A percentile compares a stretch with the other conserved stretches of the same genome.
Conservation (phyloP, 78 protist species). For the Planoprotostelium fungivorum region DNA sequence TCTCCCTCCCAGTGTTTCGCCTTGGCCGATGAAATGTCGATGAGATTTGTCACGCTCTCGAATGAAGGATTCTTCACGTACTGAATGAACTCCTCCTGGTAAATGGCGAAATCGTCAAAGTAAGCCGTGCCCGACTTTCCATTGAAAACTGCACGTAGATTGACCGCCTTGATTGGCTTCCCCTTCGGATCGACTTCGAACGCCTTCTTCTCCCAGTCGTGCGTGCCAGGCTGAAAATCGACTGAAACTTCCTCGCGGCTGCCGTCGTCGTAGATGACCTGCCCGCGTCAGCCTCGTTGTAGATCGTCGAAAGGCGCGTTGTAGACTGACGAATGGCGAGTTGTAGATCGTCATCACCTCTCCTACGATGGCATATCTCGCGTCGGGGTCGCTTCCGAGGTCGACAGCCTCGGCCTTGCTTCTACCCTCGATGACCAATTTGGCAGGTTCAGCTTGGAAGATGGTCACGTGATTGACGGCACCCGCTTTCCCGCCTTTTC, state of each 20-base stretch:
- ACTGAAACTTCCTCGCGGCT: background rate
- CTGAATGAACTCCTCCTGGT: background rate
- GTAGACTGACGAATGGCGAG: too few species aligned
- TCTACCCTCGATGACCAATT: background rate
- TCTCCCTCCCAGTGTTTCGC: background rate
- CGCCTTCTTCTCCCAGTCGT: background rate
- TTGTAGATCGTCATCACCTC: too few species aligned
- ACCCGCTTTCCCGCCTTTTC: background rate
- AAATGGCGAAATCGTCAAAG: background rate
- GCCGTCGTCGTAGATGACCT: background rate
- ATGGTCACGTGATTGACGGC: background rate
- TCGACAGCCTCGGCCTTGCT: background rate
- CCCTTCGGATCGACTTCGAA: background rate
- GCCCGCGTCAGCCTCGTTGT: too few species aligned
- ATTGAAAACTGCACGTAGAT: background rate
- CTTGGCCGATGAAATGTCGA: background rate
- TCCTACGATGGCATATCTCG: background rate
- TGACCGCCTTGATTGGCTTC: background rate
- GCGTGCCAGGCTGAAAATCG: background rate
- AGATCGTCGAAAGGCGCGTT: too few species aligned
- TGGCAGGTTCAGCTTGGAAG: background rate
- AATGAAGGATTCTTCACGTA: background rate
- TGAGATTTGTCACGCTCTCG: background rate
- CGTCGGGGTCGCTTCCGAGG: background rate
- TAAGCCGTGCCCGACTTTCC: background rate